These are phyloP conservation scores for Mortierella sp. DNA, from an alignment of 371 early-diverging fungal species.

Conservation along the genomic window DNA sequence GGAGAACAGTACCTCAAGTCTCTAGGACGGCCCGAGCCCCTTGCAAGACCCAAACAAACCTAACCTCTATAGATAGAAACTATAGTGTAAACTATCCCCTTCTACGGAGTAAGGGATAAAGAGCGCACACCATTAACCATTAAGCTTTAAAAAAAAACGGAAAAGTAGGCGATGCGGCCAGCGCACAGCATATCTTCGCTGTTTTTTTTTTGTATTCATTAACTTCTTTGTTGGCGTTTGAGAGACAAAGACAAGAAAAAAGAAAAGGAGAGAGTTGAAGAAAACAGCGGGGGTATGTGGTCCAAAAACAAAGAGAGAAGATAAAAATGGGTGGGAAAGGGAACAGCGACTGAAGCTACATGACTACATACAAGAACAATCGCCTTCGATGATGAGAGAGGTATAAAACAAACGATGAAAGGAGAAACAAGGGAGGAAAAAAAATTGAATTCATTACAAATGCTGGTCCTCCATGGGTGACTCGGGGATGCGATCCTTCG, in stretches of 20 bases:
- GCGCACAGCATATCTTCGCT: slow-evolving; percentile 13
- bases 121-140: too few relatives aligned
- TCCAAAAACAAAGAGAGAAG: not conserved
- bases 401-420: not conserved
- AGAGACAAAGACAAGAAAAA: not conserved
- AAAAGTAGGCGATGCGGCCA: slow-evolving; percentile 15
- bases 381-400: not conserved
- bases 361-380: not conserved
- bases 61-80: too few relatives aligned
- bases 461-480: slow-evolving; percentile 48
- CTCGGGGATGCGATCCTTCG: slow-evolving; percentile 50
- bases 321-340: not conserved
- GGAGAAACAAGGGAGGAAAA: not conserved
- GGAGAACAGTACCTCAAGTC: too few relatives aligned
- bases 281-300: not conserved
- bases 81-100: too few relatives aligned
- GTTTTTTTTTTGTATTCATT: slow-evolving; percentile 13
- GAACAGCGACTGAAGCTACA: not conserved
- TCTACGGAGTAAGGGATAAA: too few relatives aligned
- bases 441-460: not conserved
- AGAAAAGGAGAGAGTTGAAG: not conserved
- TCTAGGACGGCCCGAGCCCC: too few relatives aligned
- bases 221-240: not conserved
- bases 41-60: too few relatives aligned
- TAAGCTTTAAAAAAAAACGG: slow-evolving; percentile 1